Base-by-base conservation (phyloP, 768 basidiomycete genomes). In the Tremella mesenterica region DNA sequence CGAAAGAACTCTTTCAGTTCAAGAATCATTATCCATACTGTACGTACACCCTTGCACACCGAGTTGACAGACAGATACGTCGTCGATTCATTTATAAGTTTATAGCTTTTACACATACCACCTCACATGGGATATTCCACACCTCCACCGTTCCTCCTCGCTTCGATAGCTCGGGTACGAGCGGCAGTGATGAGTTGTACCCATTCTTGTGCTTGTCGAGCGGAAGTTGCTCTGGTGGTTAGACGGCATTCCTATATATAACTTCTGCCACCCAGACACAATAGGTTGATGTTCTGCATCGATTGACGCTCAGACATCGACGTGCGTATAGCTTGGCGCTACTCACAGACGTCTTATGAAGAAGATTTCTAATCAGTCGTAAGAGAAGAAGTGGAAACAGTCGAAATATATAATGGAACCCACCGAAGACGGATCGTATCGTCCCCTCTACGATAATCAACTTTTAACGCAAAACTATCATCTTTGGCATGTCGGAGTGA, bases 381-480 rank as follows among this genome's bases (percentile, higher is more conserved):
- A 18, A 18, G 18, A 34, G 12, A 34, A 18, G 21, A 9, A 6
- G 26, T 20, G 4, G n/a, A 8, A 26, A 43, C 4, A 28, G 6
- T 30, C 5, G 28, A 44, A 33, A 30, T 16, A 5, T 14, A 36
- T 10, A 2, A 29, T 26, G 27, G 31, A 18, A 59, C 67, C 57
- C 44, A 70, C 68, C 60, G 64, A 10, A 72, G 53, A 1, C 48
- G 73, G 39, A 90, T 79, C 4, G 78, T 77, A 53, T 88, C 85
- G 1, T 85, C 86, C 29, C 86, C 86, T 44, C 85, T 79, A 31
- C 83, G 82, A 69, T 85, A 85, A 2, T 82, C 77, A 50, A 86
- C 73, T 13, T 77, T 76, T 12, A 91, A 71, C 51, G 81, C 79
- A 76, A 92, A 83, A 3, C 49, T 53, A 1, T 55, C 45, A 2